Evolutionary conservation across 2,329 filamentous ascomycete species (phyloP).

Genomic region (Clonostachys solani): DNA sequence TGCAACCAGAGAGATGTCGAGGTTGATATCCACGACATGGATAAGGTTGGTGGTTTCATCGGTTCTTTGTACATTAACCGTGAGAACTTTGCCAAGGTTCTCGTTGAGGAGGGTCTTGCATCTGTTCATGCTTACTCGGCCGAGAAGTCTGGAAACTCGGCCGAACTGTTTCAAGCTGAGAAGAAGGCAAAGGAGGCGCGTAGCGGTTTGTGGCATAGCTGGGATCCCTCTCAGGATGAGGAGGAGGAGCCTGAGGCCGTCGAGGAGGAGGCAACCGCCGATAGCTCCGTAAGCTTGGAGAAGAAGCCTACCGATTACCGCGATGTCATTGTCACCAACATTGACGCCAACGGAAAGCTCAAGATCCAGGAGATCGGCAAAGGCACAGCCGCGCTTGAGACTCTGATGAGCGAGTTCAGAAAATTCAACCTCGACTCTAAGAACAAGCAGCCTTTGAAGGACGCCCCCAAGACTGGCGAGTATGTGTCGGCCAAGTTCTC

Average conservation of each 20-base stretch:
- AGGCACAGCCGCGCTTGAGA: slow-evolving; percentile 79
- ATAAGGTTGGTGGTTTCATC: slow-evolving; percentile 97
- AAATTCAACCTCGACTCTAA: slow-evolving; percentile 83
- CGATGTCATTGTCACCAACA: slow-evolving; percentile 87
- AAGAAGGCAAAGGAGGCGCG: slow-evolving; percentile 81
- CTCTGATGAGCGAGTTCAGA: slow-evolving; percentile 86
- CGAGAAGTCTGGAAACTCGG: slow-evolving; percentile 87
- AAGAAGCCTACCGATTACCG: slow-evolving; percentile 81
- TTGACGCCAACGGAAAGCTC: slow-evolving; percentile 75
- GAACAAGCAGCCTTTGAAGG: slow-evolving; percentile 69
- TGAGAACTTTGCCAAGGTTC: slow-evolving; percentile 89
- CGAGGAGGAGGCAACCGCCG: slow-evolving; percentile 44
- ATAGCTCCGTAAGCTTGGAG: slow-evolving; percentile 47
- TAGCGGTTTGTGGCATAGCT: slow-evolving; percentile 90
- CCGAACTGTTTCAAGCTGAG: slow-evolving; percentile 84
- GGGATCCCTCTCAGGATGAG: slow-evolving; percentile 83
- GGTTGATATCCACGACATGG: slow-evolving; percentile 89
- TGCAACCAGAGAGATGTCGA: slow-evolving; percentile 94
- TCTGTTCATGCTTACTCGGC: slow-evolving; percentile 93
- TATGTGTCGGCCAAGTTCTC: slow-evolving; percentile 89
- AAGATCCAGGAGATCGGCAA: slow-evolving; percentile 90
- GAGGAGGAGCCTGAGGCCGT: slow-evolving; percentile 49
- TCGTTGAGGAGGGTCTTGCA: slow-evolving; percentile 91
- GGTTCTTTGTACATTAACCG: slow-evolving; percentile 90
- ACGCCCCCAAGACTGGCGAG: slow-evolving; percentile 85